phyloP scores from a whole-genome alignment of 2,329 filamentous ascomycete species.

The Aspergillus sp. region DNA sequence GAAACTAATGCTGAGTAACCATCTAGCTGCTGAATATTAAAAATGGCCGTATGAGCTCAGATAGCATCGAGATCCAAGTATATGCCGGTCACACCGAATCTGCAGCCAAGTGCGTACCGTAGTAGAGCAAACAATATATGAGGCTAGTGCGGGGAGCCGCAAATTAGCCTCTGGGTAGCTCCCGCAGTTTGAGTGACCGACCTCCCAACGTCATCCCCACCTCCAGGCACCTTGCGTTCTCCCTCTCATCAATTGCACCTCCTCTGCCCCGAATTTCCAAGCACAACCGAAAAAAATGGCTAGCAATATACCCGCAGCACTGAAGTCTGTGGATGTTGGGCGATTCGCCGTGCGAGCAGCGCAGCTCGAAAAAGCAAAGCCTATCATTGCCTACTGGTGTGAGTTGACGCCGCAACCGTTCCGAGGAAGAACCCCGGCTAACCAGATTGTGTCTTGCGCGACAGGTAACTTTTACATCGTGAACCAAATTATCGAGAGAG shows the following conservation, averaged over 20 bases:
- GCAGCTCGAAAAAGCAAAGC: conserved; percentile 81
- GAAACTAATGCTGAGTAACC: no score
- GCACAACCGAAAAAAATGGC: conserved; percentile 58
- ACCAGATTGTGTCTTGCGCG: conserved; percentile 9
- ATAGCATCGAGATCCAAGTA: no score
- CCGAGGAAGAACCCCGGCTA: conserved; percentile 16
- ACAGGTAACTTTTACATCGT: conserved; percentile 88
- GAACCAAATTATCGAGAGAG: conserved; percentile 81
- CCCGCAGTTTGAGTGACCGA: conserved; percentile 3
- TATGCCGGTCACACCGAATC: no score
- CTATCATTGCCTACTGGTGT: conserved; percentile 95
- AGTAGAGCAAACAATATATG: not conserved
- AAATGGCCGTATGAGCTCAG: no score
- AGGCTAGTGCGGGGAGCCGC: conserved; percentile 1
- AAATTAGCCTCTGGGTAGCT: not conserved
- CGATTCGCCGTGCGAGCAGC: conserved; percentile 80
- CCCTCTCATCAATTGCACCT: not conserved
- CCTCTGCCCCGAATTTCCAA: not conserved
- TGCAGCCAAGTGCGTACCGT: no score
- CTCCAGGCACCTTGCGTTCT: not conserved
- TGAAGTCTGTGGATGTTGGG: conserved; percentile 78
- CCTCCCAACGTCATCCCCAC: conserved; percentile 26
- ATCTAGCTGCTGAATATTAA: no score
- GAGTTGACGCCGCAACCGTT: conserved; percentile 41
- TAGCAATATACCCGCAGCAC: conserved; percentile 64